phyloP scores from a whole-genome alignment of 352 stramenopile species.

The Blastocystis hominis region DNA sequence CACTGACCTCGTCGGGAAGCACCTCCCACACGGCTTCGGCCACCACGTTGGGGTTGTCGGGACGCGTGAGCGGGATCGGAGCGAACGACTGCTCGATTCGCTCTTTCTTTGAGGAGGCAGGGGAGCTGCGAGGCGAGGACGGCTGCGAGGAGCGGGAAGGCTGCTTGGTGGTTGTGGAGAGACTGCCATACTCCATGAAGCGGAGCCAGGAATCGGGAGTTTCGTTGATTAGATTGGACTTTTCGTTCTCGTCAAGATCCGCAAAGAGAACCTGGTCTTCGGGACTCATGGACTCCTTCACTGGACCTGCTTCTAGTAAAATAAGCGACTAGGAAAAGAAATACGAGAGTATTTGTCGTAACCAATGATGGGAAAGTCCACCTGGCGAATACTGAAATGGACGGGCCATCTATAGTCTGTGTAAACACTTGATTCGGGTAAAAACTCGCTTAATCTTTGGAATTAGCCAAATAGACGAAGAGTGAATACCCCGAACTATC shows the following conservation, averaged over 20 bases:
- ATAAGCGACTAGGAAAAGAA: background rate
- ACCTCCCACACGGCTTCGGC: constrained; percentile 23
- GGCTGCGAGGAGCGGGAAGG: background rate
- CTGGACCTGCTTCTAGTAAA: background rate
- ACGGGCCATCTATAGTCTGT: constrained; percentile 21
- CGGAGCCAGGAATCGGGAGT: background rate
- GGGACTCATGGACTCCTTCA: background rate
- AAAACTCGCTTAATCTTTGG: constrained; percentile 10
- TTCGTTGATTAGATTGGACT: background rate
- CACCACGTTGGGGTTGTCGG: background rate
- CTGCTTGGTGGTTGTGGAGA: background rate
- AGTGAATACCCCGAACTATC: constrained; percentile 1
- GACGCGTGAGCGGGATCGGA: background rate
- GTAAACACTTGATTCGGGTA: constrained; percentile 2
- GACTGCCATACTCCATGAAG: constrained; percentile 28
- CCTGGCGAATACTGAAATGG: constrained; percentile 25
- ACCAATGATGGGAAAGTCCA: constrained; percentile 18
- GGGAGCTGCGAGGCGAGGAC: background rate
- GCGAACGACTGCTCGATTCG: constrained; percentile 21
- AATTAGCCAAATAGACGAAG: background rate
- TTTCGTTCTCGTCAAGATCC: background rate
- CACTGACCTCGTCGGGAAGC: background rate
- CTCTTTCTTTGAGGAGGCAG: background rate
- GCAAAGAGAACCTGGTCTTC: constrained; percentile 4
- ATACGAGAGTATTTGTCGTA: constrained; percentile 39